These are phyloP conservation scores for Mortierella sp. DNA, from an alignment of 371 early-diverging fungal species.

Conservation along the genomic window DNA sequence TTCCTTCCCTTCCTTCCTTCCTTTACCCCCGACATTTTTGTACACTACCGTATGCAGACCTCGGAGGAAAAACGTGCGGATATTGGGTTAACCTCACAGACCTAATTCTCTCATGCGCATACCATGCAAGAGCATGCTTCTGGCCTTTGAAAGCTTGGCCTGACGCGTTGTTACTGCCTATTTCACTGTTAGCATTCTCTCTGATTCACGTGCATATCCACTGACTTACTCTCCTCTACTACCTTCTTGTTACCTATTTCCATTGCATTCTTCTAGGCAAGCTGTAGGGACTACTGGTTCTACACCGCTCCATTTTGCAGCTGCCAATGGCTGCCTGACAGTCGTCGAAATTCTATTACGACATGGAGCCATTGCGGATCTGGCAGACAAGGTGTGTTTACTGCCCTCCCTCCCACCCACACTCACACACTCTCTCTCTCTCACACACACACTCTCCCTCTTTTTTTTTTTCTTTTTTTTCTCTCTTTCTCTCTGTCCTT, in stretches of 20 bases:
- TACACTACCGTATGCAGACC: background rate
- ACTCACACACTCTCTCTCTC: background rate
- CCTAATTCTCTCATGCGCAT: background rate
- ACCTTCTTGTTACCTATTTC: background rate
- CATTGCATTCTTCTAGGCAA: slow-evolving; percentile 18
- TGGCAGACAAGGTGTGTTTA: slow-evolving; percentile 68
- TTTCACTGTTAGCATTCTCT: no score
- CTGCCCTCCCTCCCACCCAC: background rate
- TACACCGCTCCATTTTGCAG: slow-evolving; percentile 82
- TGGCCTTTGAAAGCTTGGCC: background rate
- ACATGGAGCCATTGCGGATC: slow-evolving; percentile 69
- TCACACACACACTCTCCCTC: no score
- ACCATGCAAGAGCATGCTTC: background rate
- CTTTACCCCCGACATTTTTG: no score
- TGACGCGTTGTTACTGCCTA: no score
- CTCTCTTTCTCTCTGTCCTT: no score
- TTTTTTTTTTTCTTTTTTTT: background rate
- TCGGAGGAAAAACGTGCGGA: no score
- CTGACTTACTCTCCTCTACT: background rate
- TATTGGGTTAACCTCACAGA: background rate
- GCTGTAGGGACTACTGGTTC: slow-evolving; percentile 70
- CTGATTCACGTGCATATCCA: background rate
- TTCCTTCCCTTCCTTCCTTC: background rate
- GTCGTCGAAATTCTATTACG: slow-evolving; percentile 72
- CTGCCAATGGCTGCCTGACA: slow-evolving; percentile 74